Evolutionary conservation across 2,329 filamentous ascomycete species (phyloP).

Genomic region (Colletotrichum endophyticum): DNA sequence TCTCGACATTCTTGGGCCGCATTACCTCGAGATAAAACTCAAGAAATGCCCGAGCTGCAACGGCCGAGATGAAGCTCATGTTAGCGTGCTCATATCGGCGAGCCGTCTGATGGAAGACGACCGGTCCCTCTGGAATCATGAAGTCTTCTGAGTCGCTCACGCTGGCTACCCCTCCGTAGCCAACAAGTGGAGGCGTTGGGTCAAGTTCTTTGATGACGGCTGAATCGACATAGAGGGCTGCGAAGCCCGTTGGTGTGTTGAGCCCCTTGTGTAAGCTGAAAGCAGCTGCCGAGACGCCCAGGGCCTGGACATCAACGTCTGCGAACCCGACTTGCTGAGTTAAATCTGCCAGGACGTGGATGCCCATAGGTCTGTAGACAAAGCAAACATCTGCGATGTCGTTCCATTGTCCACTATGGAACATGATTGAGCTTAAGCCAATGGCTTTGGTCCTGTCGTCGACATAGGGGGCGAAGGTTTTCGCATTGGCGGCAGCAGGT

Average conservation of each 20-base stretch:
- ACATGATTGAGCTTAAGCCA: conserved; percentile 36
- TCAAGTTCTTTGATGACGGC: conserved; percentile 23
- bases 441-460: conserved; percentile 33
- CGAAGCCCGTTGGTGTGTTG: conserved; percentile 33
- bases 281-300: conserved; percentile 32
- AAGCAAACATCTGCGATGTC: conserved; percentile 31
- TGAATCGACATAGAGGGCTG: conserved; percentile 31
- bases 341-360: conserved; percentile 34
- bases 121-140: conserved; percentile 17
- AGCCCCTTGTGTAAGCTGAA: conserved; percentile 38
- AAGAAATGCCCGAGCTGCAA: conserved; percentile 27
- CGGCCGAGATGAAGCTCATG: conserved; percentile 27
- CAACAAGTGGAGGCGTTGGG: conserved; percentile 30
- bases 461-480: conserved; percentile 32
- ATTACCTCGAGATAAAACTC: conserved; percentile 30
- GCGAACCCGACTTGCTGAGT: conserved; percentile 38
- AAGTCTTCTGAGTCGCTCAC: conserved; percentile 18
- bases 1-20: conserved; percentile 27
- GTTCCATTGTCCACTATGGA: conserved; percentile 36
- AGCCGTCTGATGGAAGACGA: conserved; percentile 27
- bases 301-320: conserved; percentile 26
- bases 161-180: conserved; percentile 26
- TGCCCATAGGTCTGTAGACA: conserved; percentile 26
- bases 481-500: conserved; percentile 19
- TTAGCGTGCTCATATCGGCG: conserved; percentile 35